phyloP scores from a whole-genome alignment of 768 basidiomycete genomes.

The Inosperma sp. region DNA sequence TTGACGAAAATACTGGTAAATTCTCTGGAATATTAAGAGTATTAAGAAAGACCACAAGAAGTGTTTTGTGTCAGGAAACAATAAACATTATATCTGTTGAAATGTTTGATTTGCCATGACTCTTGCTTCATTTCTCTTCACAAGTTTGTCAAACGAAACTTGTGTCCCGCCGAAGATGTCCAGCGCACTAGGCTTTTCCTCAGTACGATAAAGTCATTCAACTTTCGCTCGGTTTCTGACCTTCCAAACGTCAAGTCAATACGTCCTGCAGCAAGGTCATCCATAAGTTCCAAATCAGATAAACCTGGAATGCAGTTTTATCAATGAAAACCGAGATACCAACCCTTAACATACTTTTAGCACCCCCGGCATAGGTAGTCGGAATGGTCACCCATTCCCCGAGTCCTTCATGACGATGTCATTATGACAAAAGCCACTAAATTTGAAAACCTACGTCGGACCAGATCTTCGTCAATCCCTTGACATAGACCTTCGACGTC shows the following conservation, averaged over 20 bases:
- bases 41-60: not conserved
- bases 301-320: slow-evolving; percentile 47
- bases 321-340: not conserved
- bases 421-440: slow-evolving; percentile 10
- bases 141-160: slow-evolving; percentile 57
- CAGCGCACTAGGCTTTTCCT: slow-evolving; percentile 35
- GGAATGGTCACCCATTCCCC: slow-evolving; percentile 91
- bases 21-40: slow-evolving; percentile 66
- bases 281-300: slow-evolving; percentile 75
- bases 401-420: slow-evolving; percentile 50
- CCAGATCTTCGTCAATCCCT: slow-evolving; percentile 90
- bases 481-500: slow-evolving; percentile 97
- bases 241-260: slow-evolving; percentile 89
- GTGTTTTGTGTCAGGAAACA: no score
- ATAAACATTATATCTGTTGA: not conserved
- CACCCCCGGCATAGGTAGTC: slow-evolving; percentile 96
- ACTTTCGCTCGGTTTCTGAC: slow-evolving; percentile 28
- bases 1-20: slow-evolving; percentile 74
- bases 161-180: slow-evolving; percentile 69
- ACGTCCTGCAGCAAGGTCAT: slow-evolving; percentile 71
- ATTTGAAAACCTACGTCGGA: slow-evolving; percentile 51
- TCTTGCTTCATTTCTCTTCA: slow-evolving; percentile 29
- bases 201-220: not conserved
- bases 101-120: not conserved
- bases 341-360: slow-evolving; percentile 56